Evolutionary conservation across 495 filamentous ascomycete genomes (phyloP), one percentile per base, ranked within the genome.

Genomic region (Hypoxylon lenormandii): DNA sequence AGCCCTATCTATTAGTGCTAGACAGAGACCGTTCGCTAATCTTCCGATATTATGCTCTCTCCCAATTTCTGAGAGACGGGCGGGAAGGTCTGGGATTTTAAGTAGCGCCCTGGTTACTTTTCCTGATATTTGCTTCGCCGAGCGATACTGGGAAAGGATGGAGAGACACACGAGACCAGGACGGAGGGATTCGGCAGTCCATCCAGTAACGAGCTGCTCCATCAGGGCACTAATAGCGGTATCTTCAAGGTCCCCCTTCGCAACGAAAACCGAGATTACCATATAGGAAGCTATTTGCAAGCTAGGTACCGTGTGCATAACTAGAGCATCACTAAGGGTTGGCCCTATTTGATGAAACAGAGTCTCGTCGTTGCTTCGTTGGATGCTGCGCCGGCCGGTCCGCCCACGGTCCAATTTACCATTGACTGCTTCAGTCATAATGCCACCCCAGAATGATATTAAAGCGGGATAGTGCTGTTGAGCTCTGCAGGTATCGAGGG

Each of bases 281-380:
- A 96, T 97, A 74, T 96, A 97, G 71, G 89, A 92, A 18, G 89
- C 92, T 64, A 94, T 84, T 49, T 92, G 87, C 40, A 97, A 80
- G 55, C 94, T 90, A 0, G 92, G 85, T 0, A 88, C 84, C 28
- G 89, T 85, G 61, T 88, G 88, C 80, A 94, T 85, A 11, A 85
- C 82, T 47, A 98, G 84, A 4, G 87, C 89, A 49, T 91, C 87
- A 58, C 92, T 90, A 18, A 98, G 77, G 2, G 91, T 83, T 10
- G 93, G 91, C 3, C 93, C 82, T 22, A 96, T 81, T 37, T 87
- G 84, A 33, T 92, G 80, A 2, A 97, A 80, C 0, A 97, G 81
- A 74, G 91, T 88, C 71, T 97, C 90, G 70, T 94, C 88, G 36
- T 90, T 91, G 69, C 88, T 84, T 66, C 86, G 84, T 73, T 90